Evolutionary conservation across 768 basidiomycete genomes (phyloP).

Genomic region (Stropharia rugosoannulata): DNA sequence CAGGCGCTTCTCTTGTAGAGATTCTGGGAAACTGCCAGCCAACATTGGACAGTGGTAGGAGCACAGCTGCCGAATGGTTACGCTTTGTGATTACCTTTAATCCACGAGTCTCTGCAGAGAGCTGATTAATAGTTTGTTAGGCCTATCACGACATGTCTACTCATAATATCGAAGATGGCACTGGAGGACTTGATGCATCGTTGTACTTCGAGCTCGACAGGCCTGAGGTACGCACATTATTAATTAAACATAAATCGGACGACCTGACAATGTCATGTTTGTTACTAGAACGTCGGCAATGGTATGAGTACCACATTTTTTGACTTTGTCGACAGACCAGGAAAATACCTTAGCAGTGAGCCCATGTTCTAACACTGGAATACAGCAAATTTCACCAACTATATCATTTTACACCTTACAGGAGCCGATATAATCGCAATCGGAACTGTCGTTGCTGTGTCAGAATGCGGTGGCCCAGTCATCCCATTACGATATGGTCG

Average conservation of each 20-base stretch:
- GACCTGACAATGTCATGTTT: not conserved
- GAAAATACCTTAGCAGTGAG: slow-evolving; percentile 41
- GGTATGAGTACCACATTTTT: slow-evolving; percentile 34
- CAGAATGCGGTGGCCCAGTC: slow-evolving; percentile 43
- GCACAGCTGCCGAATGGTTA: slow-evolving; percentile 39
- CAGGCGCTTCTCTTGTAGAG: slow-evolving; percentile 25
- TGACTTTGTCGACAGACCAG: slow-evolving; percentile 35
- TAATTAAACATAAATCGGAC: not conserved
- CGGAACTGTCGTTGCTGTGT: slow-evolving; percentile 34
- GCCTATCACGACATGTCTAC: slow-evolving; percentile 43
- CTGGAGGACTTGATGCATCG: slow-evolving; percentile 41
- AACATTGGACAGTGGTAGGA: slow-evolving; percentile 15
- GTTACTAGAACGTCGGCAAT: slow-evolving; percentile 35
- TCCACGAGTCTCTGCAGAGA: not conserved
- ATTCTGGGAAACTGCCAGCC: slow-evolving; percentile 24
- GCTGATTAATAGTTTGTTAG: slow-evolving; percentile 15
- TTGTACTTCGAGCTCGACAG: slow-evolving; percentile 37
- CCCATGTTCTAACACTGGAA: not conserved
- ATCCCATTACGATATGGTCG: slow-evolving; percentile 43
- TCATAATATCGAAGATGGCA: slow-evolving; percentile 32
- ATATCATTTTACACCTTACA: slow-evolving; percentile 8
- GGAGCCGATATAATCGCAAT: slow-evolving; percentile 44
- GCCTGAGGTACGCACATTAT: slow-evolving; percentile 26
- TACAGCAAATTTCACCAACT: no score
- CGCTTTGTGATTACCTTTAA: slow-evolving; percentile 27